Percentiles rank a stretch among this genome's conserved stretches.
Conservation (phyloP, 805 yeast species). For the Blastobotrys chiropterorum region DNA sequence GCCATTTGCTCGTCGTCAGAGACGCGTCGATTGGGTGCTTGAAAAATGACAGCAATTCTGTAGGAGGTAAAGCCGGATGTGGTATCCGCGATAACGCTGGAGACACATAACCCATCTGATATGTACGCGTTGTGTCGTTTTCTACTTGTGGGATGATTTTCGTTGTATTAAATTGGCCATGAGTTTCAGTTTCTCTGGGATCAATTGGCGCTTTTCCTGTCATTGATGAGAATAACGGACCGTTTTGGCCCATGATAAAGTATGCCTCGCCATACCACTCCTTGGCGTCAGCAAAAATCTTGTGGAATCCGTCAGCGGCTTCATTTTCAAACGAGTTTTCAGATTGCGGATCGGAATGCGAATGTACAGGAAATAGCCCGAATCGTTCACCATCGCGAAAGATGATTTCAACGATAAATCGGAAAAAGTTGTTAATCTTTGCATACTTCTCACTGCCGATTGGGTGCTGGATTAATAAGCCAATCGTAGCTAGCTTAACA, state of each 20-base stretch:
- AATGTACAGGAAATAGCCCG: conserved; percentile 12
- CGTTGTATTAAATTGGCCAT: conserved; percentile 60
- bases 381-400: conserved; percentile 30
- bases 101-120: conserved; percentile 40
- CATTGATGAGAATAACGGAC: conserved; percentile 76
- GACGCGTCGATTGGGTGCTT: conserved; percentile 36
- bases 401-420: conserved; percentile 28
- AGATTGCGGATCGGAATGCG: conserved; percentile 3
- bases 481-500: conserved; percentile 26
- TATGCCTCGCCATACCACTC: conserved; percentile 86
- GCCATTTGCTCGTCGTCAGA: conserved; percentile 61
- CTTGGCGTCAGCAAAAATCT: conserved; percentile 52
- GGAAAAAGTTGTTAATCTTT: conserved; percentile 24
- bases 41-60: conserved; percentile 41
- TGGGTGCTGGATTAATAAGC: conserved; percentile 18
- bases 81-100: conserved; percentile 41
- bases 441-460: conserved; percentile 27
- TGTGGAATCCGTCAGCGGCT: conserved; percentile 22
- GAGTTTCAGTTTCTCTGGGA: conserved; percentile 60
- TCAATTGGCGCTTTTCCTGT: conserved; percentile 68
- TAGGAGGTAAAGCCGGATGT: conserved; percentile 44
- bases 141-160: conserved; percentile 56
- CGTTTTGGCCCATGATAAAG: conserved; percentile 52
- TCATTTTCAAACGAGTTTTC: conserved; percentile 20
- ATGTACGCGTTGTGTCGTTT: conserved; percentile 15